Evolutionary conservation across 805 yeast species (phyloP).

Genomic region (Hanseniaspora occidentalis): DNA sequence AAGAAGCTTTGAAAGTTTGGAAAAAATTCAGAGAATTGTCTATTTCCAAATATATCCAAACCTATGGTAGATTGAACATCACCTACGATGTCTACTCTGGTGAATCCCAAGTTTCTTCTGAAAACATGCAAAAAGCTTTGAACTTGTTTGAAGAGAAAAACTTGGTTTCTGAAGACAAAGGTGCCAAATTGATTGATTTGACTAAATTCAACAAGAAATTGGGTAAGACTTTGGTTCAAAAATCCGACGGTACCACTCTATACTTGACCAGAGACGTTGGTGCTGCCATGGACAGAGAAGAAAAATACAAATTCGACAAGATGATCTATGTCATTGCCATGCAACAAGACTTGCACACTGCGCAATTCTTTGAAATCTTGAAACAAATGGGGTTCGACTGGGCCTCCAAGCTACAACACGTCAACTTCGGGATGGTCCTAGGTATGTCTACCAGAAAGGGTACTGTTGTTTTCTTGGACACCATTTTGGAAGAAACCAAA

Average conservation of each 20-base stretch:
- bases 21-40: constrained; percentile 80
- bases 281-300: constrained; percentile 85
- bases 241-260: constrained; percentile 89
- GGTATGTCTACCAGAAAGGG: constrained; percentile 99
- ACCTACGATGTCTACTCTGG: constrained; percentile 84
- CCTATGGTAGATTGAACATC: constrained; percentile 88
- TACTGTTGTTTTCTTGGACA: constrained; percentile 94
- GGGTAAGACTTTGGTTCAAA: constrained; percentile 86
- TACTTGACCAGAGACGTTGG: constrained; percentile 95
- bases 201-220: constrained; percentile 77
- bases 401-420: constrained; percentile 70
- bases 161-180: constrained; percentile 73
- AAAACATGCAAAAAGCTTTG: constrained; percentile 54
- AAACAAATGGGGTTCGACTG: constrained; percentile 83
- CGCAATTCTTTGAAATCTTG: constrained; percentile 88
- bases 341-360: constrained; percentile 90
- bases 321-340: constrained; percentile 92
- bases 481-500: constrained; percentile 84
- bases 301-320: constrained; percentile 77
- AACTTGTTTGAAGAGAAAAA: constrained; percentile 51
- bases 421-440: constrained; percentile 94
- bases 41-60: constrained; percentile 70
- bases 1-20: constrained; percentile 68
- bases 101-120: constrained; percentile 83
- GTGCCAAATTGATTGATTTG: constrained; percentile 82